Conservation (phyloP, 371 early-diverging fungal species). For the Mortierella polycephala region DNA sequence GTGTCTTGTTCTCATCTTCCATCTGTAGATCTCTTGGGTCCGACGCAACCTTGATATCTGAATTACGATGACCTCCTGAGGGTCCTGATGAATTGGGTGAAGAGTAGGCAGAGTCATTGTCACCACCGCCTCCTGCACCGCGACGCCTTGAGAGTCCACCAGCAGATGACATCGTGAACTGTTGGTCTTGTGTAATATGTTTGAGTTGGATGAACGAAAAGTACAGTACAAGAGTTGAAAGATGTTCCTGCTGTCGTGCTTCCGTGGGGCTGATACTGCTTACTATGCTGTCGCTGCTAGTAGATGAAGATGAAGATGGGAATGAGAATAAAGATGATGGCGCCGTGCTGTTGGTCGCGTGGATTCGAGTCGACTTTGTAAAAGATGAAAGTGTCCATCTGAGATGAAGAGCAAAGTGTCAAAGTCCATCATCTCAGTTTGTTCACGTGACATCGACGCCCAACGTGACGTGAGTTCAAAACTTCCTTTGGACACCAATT, state of each 20-base stretch:
- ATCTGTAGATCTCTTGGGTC: constrained; percentile 54
- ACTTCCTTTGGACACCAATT: too few relatives aligned
- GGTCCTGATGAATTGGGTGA: constrained; percentile 38
- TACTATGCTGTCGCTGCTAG: neutral
- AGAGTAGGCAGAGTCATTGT: constrained; percentile 12
- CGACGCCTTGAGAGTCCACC: constrained; percentile 55
- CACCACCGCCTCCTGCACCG: constrained; percentile 27
- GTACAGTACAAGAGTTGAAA: neutral
- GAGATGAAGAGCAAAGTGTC: too few relatives aligned
- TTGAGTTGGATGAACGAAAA: neutral
- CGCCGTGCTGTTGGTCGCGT: too few relatives aligned
- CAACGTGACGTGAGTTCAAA: too few relatives aligned
- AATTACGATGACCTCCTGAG: constrained; percentile 11
- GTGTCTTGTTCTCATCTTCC: constrained; percentile 71
- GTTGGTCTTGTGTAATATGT: neutral
- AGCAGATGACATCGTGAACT: constrained; percentile 37
- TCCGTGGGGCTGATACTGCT: too few relatives aligned
- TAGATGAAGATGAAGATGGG: neutral
- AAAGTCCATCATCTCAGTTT: too few relatives aligned
- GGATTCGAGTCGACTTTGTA: too few relatives aligned
- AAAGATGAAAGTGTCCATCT: too few relatives aligned
- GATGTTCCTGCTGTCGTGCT: too few relatives aligned
- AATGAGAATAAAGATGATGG: too few relatives aligned
- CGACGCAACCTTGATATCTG: constrained; percentile 39
- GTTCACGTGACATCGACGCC: too few relatives aligned